Evolutionary conservation across 192 early-diverging fungal genomes (phyloP).

Genomic region (Spizellomyces sp.): DNA sequence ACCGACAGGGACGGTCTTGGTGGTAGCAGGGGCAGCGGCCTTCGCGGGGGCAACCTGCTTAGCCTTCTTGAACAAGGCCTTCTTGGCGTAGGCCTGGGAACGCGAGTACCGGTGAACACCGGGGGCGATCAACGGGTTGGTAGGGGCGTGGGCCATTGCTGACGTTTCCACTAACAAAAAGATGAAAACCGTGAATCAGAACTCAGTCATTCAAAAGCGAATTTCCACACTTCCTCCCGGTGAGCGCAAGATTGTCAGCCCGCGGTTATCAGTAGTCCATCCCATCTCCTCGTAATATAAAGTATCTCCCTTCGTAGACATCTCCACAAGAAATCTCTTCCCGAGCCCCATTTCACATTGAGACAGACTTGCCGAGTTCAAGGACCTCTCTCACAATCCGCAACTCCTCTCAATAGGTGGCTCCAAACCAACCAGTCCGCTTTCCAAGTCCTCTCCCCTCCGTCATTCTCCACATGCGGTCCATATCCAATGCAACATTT

Average conservation of each 20-base stretch:
- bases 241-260: background rate
- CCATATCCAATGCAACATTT: background rate
- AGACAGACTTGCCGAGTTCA: background rate
- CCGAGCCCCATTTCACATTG: background rate
- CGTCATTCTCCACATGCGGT: background rate
- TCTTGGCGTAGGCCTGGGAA: slow-evolving; percentile 80
- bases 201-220: background rate
- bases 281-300: background rate
- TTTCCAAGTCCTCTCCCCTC: background rate
- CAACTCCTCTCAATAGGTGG: too few relatives aligned
- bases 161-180: slow-evolving; percentile 24
- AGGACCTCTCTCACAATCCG: too few relatives aligned
- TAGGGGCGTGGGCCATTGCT: slow-evolving; percentile 41
- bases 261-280: background rate
- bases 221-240: background rate
- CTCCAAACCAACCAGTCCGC: too few relatives aligned
- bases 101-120: slow-evolving; percentile 85
- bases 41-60: slow-evolving; percentile 63
- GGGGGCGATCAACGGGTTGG: slow-evolving; percentile 79
- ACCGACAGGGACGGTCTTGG: slow-evolving; percentile 71
- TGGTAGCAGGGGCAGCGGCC: slow-evolving; percentile 50
- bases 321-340: slow-evolving; percentile 1
- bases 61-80: slow-evolving; percentile 87
- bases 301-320: background rate
- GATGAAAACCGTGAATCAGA: background rate